A percentile compares a stretch with the other conserved stretches of the same genome.
Evolutionary conservation across 2,329 filamentous ascomycete species (phyloP).

Genomic region (Aspergillus luchuensis): DNA sequence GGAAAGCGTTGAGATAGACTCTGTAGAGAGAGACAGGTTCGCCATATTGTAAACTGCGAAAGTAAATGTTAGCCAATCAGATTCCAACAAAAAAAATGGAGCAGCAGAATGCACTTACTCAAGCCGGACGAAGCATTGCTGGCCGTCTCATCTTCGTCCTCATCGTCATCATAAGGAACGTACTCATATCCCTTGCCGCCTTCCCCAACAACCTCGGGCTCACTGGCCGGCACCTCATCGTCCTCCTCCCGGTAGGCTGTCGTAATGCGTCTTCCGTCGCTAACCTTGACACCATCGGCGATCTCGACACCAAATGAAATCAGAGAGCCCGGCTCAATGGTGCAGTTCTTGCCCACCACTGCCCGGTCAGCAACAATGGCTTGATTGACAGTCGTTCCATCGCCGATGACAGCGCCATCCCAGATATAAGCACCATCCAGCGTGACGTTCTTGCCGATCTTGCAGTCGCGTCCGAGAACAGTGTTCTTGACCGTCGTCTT

Average conservation of each 20-base stretch:
- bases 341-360: constrained; percentile 69
- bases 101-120: constrained; percentile 27
- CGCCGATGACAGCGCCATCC: constrained; percentile 77
- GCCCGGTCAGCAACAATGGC: constrained; percentile 76
- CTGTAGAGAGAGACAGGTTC: constrained; percentile 48
- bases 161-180: constrained; percentile 66
- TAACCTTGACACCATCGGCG: constrained; percentile 58
- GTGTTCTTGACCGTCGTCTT: constrained; percentile 71
- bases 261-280: constrained; percentile 46
- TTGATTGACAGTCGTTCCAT: constrained; percentile 69
- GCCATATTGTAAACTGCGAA: constrained; percentile 54
- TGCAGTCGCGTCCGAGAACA: constrained; percentile 80
- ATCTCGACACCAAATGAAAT: constrained; percentile 78
- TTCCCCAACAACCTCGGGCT: constrained; percentile 58
- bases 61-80: constrained; percentile 14
- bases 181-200: constrained; percentile 66
- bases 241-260: constrained; percentile 49
- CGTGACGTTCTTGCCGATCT: constrained; percentile 79
- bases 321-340: constrained; percentile 70
- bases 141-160: constrained; percentile 66
- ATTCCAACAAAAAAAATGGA: not conserved
- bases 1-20: constrained; percentile 66
- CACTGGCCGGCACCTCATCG: constrained; percentile 45
- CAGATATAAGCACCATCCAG: constrained; percentile 83
- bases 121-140: constrained; percentile 56